These are phyloP conservation scores for Fabrea salina DNA, from an alignment of 169 alveolate species.

Conservation along the genomic window DNA sequence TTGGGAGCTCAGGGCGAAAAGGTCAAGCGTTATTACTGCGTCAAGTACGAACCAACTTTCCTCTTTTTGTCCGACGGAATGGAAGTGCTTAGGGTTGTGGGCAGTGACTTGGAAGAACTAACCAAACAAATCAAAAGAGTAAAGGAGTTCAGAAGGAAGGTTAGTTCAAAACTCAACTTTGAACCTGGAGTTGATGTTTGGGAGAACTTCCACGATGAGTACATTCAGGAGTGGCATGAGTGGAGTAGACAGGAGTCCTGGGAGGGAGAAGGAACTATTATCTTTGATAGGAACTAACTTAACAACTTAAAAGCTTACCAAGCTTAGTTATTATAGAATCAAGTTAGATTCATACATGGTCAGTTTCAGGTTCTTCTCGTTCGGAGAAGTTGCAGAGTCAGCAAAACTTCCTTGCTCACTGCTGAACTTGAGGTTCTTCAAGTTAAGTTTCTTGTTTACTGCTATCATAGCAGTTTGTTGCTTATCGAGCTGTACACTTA, in stretches of 20 bases:
- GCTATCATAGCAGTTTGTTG: too few relatives aligned
- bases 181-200: background rate
- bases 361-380: too few relatives aligned
- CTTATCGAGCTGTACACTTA: too few relatives aligned
- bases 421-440: too few relatives aligned
- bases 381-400: too few relatives aligned
- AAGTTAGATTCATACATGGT: too few relatives aligned
- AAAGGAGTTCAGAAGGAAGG: background rate
- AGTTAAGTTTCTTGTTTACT: too few relatives aligned
- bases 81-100: background rate
- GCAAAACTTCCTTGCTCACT: too few relatives aligned
- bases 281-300: background rate
- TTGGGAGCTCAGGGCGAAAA: background rate
- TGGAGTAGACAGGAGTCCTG: background rate
- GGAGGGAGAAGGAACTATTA: background rate
- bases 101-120: background rate
- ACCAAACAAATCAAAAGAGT: background rate
- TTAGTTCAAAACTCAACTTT: background rate
- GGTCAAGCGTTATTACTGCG: background rate
- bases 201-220: slow-evolving; percentile 17
- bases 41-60: slow-evolving; percentile 20
- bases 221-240: slow-evolving; percentile 5
- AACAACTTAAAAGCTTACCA: too few relatives aligned
- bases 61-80: slow-evolving; percentile 9
- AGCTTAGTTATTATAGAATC: too few relatives aligned